Base-by-base conservation (phyloP, 306 rosid species). In the Prinsepia uniflora region DNA sequence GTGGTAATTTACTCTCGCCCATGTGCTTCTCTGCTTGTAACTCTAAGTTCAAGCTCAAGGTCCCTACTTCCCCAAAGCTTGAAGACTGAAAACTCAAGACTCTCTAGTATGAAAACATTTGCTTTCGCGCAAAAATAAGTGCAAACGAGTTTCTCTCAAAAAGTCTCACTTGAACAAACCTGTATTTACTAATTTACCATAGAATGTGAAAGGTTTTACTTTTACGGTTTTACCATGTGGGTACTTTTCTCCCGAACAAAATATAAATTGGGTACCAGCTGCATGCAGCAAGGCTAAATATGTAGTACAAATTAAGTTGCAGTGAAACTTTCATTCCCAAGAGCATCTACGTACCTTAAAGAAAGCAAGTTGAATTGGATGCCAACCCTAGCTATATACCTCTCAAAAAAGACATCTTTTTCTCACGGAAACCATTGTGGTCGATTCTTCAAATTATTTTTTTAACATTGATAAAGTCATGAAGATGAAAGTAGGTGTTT, bases 11-110 rank as follows among this genome's bases (percentile, higher is more conserved):
- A 34, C 64, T 34, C 10, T 59, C 10, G n/a, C 43, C 80, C 86
- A 84, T 79, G 89, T 81, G 80, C 36, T 30, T 2, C 3, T 30
- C 36, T 30, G 36, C 70, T 79, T 76, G 80, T 77, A 70, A 74
- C 73, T 44, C 36, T 56, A 65, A 79, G 73, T 66, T 81, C 69
- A 50, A 67, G 57, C 68, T 71, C 24, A 24, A 58, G 69, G 67
- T 71, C 72, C 78, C 75, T 58, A 74, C 75, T 55, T 71, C 66
- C 74, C 65, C 58, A 68, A 75, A 41, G 43, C 11, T 18, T 22
- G 52, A 46, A 14, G 17, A 46, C 45, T 59, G 65, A 45, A 56
- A 56, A 24, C 9, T 60, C 48, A 56, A 44, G 30, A 20, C 10
- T 8, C 9, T 46, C 52, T 47, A 3, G 72, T 52, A 36, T 66